phyloP scores from a whole-genome alignment of 2,329 filamentous ascomycete genomes.

The Bipolaris gigantea region DNA sequence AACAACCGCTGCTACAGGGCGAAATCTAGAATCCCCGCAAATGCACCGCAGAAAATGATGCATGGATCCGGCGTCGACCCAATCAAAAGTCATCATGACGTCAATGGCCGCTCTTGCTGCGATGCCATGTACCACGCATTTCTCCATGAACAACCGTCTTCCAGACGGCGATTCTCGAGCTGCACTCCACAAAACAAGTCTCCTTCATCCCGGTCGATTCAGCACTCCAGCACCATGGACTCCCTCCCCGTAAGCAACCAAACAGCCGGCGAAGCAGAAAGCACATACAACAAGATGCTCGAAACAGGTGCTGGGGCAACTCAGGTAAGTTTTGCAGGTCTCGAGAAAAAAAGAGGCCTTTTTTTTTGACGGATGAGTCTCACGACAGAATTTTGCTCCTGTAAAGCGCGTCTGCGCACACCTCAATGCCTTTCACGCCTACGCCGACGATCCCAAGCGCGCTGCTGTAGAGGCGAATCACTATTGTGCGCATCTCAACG shows the following conservation, averaged over 20 bases:
- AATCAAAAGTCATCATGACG: conserved; percentile 12
- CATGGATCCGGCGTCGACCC: not conserved
- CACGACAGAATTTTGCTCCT: conserved; percentile 66
- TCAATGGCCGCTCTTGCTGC: conserved; percentile 4
- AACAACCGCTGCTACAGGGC: no score
- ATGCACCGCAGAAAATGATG: no score
- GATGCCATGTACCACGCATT: not conserved
- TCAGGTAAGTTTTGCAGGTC: conserved; percentile 52
- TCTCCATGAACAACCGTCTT: no score
- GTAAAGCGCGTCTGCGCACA: conserved; percentile 75
- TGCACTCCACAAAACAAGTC: not conserved
- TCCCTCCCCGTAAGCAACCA: conserved; percentile 46
- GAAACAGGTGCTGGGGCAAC: conserved; percentile 63
- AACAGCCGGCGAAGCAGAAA: conserved; percentile 55
- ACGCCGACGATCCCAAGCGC: conserved; percentile 70
- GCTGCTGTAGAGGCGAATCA: conserved; percentile 74
- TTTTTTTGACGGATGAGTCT: no score
- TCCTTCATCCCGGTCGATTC: no score
- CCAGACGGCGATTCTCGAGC: no score
- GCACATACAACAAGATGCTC: conserved; percentile 60
- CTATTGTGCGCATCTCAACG: conserved; percentile 77
- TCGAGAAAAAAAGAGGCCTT: no score
- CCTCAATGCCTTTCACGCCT: conserved; percentile 84
- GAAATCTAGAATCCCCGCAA: no score
- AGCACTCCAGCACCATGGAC: conserved; percentile 31